phyloP scores from a whole-genome alignment of 495 filamentous ascomycete species.

The Penicillium canescens region DNA sequence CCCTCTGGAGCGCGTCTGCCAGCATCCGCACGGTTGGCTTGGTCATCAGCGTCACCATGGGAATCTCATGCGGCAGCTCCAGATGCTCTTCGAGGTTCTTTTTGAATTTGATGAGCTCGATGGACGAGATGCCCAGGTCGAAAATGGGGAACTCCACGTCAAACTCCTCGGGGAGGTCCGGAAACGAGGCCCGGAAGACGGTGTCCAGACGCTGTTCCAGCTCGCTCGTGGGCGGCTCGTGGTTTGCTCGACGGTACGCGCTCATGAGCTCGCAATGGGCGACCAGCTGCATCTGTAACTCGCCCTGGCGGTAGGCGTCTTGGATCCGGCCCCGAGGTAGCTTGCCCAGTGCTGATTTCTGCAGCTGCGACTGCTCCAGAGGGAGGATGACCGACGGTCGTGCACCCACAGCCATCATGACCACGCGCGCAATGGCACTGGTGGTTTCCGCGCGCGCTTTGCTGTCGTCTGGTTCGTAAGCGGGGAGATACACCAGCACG shows the following conservation, averaged over 20 bases:
- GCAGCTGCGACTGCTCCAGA: slow-evolving; percentile 5
- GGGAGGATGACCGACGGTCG: slow-evolving; percentile 20
- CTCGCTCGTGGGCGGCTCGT: slow-evolving; percentile 5
- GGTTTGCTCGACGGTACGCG: slow-evolving; percentile 4
- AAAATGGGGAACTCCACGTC: slow-evolving; percentile 33
- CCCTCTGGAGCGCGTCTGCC: too few relatives aligned
- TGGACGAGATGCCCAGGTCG: slow-evolving; percentile 44
- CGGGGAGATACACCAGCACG: slow-evolving; percentile 32
- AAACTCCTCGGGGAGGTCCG: slow-evolving; percentile 15
- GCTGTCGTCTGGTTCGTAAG: slow-evolving; percentile 11
- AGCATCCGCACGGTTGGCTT: slow-evolving; percentile 43
- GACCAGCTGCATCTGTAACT: slow-evolving; percentile 7
- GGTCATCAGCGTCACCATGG: slow-evolving; percentile 41
- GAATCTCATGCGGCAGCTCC: slow-evolving; percentile 22
- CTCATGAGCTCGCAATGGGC: slow-evolving; percentile 24
- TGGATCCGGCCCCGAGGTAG: slow-evolving; percentile 45
- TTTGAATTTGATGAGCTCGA: slow-evolving; percentile 40
- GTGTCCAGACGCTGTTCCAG: too few relatives aligned
- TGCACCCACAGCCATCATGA: slow-evolving; percentile 10
- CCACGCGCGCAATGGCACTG: slow-evolving; percentile 8
- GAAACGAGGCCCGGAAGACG: too few relatives aligned
- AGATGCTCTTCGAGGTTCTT: slow-evolving; percentile 13
- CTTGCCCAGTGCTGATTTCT: slow-evolving; percentile 46
- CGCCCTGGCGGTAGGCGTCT: slow-evolving; percentile 3
- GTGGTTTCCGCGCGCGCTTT: slow-evolving; percentile 3